phyloP scores from a whole-genome alignment of 1,284 basidiomycete species.

The Lentinus polychrous region DNA sequence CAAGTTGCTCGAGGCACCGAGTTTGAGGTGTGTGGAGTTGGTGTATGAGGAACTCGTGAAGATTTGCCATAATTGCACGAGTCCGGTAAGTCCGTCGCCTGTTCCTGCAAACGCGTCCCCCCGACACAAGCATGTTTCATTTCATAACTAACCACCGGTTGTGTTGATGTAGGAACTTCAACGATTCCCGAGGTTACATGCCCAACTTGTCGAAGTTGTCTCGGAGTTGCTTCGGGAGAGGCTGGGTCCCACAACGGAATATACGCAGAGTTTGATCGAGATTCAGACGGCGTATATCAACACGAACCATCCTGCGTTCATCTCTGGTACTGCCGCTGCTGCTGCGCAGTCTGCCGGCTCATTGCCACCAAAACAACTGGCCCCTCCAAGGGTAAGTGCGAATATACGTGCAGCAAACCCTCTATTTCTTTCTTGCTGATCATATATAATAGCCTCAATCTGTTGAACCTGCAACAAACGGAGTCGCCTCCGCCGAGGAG shows the following conservation, averaged over 20 bases:
- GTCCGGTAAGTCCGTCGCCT: conserved; percentile 46
- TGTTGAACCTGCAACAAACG: conserved; percentile 32
- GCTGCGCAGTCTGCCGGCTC: conserved; percentile 37
- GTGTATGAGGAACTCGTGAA: conserved; percentile 99
- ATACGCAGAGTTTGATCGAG: conserved; percentile 91
- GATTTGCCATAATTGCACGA: conserved; percentile 98
- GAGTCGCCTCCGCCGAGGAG: conserved; percentile 41
- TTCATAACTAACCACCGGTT: not conserved
- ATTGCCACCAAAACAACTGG: conserved; percentile 33
- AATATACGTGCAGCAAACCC: no score
- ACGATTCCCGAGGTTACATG: conserved; percentile 90
- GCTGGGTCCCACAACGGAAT: conserved; percentile 93
- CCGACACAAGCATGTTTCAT: no score
- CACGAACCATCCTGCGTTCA: conserved; percentile 92
- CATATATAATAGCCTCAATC: conserved; percentile 15
- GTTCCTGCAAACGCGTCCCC: not conserved
- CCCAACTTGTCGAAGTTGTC: conserved; percentile 95
- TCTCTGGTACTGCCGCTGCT: conserved; percentile 61
- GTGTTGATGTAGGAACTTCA: conserved; percentile 72
- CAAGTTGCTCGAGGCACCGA: conserved; percentile 91
- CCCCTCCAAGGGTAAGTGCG: conserved; percentile 45
- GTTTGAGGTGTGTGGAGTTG: conserved; percentile 92
- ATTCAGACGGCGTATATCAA: conserved; percentile 99
- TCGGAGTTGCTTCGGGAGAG: conserved; percentile 94
- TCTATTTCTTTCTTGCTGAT: not conserved